Conservation (phyloP, 2,329 filamentous ascomycete genomes). For the Cytospora piceicola region DNA sequence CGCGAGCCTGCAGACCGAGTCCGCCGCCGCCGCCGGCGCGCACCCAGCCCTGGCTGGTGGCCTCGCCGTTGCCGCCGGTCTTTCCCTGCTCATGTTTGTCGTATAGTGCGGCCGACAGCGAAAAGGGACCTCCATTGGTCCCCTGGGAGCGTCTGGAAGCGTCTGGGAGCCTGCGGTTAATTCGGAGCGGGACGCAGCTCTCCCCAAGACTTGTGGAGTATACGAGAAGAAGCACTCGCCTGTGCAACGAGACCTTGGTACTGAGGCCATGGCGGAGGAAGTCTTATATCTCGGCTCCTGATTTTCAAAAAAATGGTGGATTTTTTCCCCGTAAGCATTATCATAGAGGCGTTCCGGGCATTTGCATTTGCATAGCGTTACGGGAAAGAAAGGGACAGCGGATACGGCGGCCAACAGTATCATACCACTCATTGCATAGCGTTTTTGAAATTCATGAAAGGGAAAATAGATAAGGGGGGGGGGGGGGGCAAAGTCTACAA, state of each 20-base stretch:
- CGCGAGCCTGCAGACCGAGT: slow-evolving; percentile 40
- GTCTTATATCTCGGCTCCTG: not conserved
- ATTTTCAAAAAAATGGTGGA: not conserved
- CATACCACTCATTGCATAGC: slow-evolving; percentile 28
- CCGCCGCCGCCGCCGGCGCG: slow-evolving; percentile 28
- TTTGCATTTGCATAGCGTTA: slow-evolving; percentile 29
- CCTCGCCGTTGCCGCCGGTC: slow-evolving; percentile 3
- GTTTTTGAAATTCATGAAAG: not conserved
- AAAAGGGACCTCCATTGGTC: not conserved
- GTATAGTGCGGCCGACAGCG: not conserved
- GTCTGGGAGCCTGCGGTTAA: not conserved
- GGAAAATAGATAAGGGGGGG: slow-evolving; percentile 8
- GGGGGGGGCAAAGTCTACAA: not conserved
- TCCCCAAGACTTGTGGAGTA: not conserved
- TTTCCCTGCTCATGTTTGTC: slow-evolving; percentile 6
- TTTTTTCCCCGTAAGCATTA: slow-evolving; percentile 1
- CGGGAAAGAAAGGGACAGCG: slow-evolving; percentile 21
- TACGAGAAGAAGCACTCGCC: not conserved
- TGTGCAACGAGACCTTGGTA: not conserved
- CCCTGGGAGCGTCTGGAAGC: not conserved
- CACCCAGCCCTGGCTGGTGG: slow-evolving; percentile 7
- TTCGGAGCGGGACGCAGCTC: not conserved
- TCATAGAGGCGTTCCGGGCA: slow-evolving; percentile 9
- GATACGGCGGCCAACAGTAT: slow-evolving; percentile 32
- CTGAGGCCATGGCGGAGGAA: not conserved